Percentiles rank a stretch among this genome's conserved stretches.
Conservation (phyloP, 129 eudicot genomes). For the Centella asiatica region DNA sequence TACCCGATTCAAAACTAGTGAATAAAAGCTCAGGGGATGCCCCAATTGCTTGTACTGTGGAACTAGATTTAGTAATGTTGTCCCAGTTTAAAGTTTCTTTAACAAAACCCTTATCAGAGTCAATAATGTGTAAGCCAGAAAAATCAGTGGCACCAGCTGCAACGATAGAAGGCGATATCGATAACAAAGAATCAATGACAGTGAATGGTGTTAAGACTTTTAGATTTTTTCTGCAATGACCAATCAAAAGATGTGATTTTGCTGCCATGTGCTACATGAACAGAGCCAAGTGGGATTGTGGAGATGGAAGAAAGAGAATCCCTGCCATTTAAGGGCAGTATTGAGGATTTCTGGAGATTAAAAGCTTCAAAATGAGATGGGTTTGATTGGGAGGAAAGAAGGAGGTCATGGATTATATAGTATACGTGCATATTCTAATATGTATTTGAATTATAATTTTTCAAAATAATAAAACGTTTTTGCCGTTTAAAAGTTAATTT, state of each 20-base stretch:
- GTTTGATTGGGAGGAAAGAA: constrained; percentile 52
- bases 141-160: constrained; percentile 94
- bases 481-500: no score
- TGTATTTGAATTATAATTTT: no score
- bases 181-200: constrained; percentile 56
- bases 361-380: constrained; percentile 75
- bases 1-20: constrained; percentile 67
- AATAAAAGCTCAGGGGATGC: constrained; percentile 47
- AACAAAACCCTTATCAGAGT: constrained; percentile 54
- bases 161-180: constrained; percentile 45
- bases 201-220: constrained; percentile 64
- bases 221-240: constrained; percentile 64
- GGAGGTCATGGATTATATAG: constrained; percentile 53
- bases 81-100: no score
- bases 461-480: no score
- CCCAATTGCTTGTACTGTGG: constrained; percentile 80
- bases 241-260: no score
- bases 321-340: no score
- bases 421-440: no score
- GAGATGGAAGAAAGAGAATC: constrained; percentile 66
- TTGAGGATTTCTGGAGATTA: constrained; percentile 46
- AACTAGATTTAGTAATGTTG: constrained; percentile 73
- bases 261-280: constrained; percentile 83
- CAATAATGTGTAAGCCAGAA: constrained; percentile 70
- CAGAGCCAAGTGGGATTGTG: constrained; percentile 49